Evolutionary conservation across 78 protist genomes (phyloP).

Genomic region (Cavenderia fasciculata): DNA sequence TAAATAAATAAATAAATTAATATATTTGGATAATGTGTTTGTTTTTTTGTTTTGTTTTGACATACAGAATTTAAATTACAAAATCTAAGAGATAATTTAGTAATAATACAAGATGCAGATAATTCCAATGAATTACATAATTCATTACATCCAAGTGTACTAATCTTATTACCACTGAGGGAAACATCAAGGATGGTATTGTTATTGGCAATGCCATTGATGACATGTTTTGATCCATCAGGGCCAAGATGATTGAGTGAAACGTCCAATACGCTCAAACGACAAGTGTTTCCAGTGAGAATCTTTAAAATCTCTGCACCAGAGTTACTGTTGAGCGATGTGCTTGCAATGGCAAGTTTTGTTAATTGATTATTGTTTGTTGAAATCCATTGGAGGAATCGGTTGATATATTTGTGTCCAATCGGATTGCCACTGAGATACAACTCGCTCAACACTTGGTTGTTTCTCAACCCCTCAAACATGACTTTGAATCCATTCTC

Average conservation of each 20-base stretch:
- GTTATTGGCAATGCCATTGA: slow-evolving; percentile 37
- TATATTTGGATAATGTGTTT: neutral
- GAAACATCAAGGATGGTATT: slow-evolving; percentile 15
- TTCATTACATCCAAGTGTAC: neutral
- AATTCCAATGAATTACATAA: slow-evolving; percentile 39
- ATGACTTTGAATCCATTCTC: slow-evolving; percentile 55
- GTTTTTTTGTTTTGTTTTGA: neutral
- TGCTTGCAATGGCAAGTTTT: slow-evolving; percentile 43
- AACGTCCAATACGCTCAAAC: neutral
- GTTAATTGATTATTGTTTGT: neutral
- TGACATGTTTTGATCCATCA: slow-evolving; percentile 42
- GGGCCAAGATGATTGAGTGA: slow-evolving; percentile 33
- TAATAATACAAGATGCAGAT: neutral
- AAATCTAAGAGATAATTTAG: slow-evolving; percentile 30
- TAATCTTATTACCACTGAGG: slow-evolving; percentile 29
- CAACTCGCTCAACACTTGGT: slow-evolving; percentile 3
- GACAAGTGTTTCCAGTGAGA: slow-evolving; percentile 26
- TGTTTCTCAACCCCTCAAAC: slow-evolving; percentile 30
- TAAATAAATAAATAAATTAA: neutral
- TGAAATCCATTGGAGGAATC: slow-evolving; percentile 49
- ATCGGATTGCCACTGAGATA: slow-evolving; percentile 63
- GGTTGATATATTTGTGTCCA: slow-evolving; percentile 9
- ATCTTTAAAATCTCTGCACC: slow-evolving; percentile 44
- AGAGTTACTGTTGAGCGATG: neutral
- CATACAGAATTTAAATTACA: slow-evolving; percentile 35